These are phyloP conservation scores for Xylariaceae sp. DNA, from an alignment of 2,329 filamentous ascomycete genomes.

Conservation along the genomic window DNA sequence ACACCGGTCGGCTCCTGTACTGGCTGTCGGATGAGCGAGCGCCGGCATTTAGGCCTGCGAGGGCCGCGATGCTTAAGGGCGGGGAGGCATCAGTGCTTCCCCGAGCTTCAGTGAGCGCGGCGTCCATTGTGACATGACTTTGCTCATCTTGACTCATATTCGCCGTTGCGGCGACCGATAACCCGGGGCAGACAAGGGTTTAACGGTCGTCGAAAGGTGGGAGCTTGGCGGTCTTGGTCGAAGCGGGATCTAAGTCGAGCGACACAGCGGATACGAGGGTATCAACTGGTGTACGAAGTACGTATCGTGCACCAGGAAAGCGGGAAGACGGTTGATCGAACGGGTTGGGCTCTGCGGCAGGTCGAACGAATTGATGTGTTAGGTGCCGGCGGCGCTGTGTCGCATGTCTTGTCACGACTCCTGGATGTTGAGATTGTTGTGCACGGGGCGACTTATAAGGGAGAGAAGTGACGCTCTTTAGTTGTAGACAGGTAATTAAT, in stretches of 20 bases:
- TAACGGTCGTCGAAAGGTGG: conserved; percentile 3
- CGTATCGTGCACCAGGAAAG: neutral
- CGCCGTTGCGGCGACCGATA: conserved; percentile 27
- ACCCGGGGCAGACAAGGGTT: conserved; percentile 6
- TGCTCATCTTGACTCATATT: conserved; percentile 37
- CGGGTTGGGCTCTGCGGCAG: neutral
- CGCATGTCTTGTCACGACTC: conserved; percentile 15
- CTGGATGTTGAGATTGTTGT: conserved; percentile 1
- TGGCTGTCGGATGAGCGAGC: conserved; percentile 43
- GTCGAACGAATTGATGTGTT: conserved; percentile 9
- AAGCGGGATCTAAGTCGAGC: neutral
- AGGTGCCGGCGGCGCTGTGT: conserved; percentile 6
- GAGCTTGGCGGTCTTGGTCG: conserved; percentile 3
- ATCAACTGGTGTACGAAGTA: neutral
- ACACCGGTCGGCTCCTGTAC: conserved; percentile 57
- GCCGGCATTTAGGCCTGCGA: conserved; percentile 16
- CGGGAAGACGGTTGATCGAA: neutral
- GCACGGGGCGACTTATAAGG: neutral
- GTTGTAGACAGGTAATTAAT: neutral
- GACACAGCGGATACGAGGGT: neutral
- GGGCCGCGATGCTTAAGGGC: conserved; percentile 23
- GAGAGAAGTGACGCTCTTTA: neutral
- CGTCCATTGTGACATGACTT: conserved; percentile 26
- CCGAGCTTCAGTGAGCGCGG: conserved; percentile 26
- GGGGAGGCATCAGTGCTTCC: conserved; percentile 24